phyloP scores from a whole-genome alignment of 2,329 filamentous ascomycete species.

The Pestalotiopsis sp. region DNA sequence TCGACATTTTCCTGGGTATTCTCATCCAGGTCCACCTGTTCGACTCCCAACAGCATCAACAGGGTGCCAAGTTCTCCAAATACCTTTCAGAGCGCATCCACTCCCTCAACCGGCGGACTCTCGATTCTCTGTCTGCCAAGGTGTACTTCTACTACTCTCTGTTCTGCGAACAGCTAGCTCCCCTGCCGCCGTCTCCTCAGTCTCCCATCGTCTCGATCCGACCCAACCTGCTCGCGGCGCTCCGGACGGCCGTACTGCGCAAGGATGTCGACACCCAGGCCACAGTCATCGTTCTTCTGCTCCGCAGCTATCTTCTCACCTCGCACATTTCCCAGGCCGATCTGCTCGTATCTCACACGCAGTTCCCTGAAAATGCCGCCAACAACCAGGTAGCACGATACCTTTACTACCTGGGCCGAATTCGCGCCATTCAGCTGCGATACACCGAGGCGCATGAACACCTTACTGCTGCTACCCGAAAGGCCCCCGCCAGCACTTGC shows the following conservation, averaged over 20 bases:
- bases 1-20: slow-evolving; percentile 87
- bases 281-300: slow-evolving; percentile 89
- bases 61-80: slow-evolving; percentile 82
- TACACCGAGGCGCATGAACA: slow-evolving; percentile 98
- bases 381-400: slow-evolving; percentile 99
- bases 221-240: slow-evolving; percentile 81
- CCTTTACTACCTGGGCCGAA: slow-evolving; percentile 95
- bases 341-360: slow-evolving; percentile 90
- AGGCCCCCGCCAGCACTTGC: slow-evolving; percentile 86
- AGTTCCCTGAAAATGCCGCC: slow-evolving; percentile 90
- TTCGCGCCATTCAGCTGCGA: slow-evolving; percentile 92
- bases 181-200: slow-evolving; percentile 84
- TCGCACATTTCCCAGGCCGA: slow-evolving; percentile 98
- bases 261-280: slow-evolving; percentile 98
- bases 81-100: slow-evolving; percentile 84
- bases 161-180: slow-evolving; percentile 89
- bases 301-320: slow-evolving; percentile 94
- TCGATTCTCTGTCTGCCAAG: slow-evolving; percentile 92
- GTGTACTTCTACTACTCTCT: slow-evolving; percentile 98
- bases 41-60: slow-evolving; percentile 79
- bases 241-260: slow-evolving; percentile 92
- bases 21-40: slow-evolving; percentile 85
- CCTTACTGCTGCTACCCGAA: slow-evolving; percentile 88
- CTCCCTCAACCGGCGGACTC: slow-evolving; percentile 85
- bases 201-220: slow-evolving; percentile 87